Percentiles rank a stretch among this genome's conserved stretches.
Conservation (phyloP, 495 filamentous ascomycete species). For the Talaromyces ruber region DNA sequence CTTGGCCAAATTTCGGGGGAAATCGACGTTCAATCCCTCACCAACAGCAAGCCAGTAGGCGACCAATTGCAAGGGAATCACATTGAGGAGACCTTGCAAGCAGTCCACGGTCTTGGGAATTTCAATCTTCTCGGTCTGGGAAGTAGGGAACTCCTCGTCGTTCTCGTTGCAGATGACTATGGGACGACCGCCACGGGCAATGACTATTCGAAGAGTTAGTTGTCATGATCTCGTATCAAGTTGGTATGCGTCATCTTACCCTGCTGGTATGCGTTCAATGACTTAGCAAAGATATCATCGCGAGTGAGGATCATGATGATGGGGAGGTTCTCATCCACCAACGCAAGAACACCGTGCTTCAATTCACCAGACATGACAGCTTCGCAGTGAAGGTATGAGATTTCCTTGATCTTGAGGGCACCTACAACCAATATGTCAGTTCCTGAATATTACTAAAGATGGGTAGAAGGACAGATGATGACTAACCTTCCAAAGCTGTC, state of each 20-base stretch:
- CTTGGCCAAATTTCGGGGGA: slow-evolving; percentile 96
- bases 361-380: slow-evolving; percentile 99
- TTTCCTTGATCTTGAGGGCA: slow-evolving; percentile 99
- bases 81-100: slow-evolving; percentile 92
- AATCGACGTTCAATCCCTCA: slow-evolving; percentile 94
- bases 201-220: slow-evolving; percentile 44
- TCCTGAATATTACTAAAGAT: background rate
- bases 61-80: slow-evolving; percentile 94
- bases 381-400: slow-evolving; percentile 98
- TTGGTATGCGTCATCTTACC: slow-evolving; percentile 40
- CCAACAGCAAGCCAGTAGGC: slow-evolving; percentile 97
- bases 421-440: slow-evolving; percentile 28
- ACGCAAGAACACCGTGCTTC: slow-evolving; percentile 94
- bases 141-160: slow-evolving; percentile 81
- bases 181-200: slow-evolving; percentile 86
- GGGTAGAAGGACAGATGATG: background rate
- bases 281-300: slow-evolving; percentile 92
- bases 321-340: slow-evolving; percentile 95
- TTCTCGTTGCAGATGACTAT: slow-evolving; percentile 95
- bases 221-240: background rate
- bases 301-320: slow-evolving; percentile 99
- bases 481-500: slow-evolving; percentile 84
- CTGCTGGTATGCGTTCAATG: slow-evolving; percentile 97
- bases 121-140: slow-evolving; percentile 91
- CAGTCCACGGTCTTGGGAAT: slow-evolving; percentile 92